Percentiles rank a stretch among this genome's conserved stretches.
phyloP scores from a whole-genome alignment of 2,329 filamentous ascomycete genomes.

The Trichothecium sympodiale region DNA sequence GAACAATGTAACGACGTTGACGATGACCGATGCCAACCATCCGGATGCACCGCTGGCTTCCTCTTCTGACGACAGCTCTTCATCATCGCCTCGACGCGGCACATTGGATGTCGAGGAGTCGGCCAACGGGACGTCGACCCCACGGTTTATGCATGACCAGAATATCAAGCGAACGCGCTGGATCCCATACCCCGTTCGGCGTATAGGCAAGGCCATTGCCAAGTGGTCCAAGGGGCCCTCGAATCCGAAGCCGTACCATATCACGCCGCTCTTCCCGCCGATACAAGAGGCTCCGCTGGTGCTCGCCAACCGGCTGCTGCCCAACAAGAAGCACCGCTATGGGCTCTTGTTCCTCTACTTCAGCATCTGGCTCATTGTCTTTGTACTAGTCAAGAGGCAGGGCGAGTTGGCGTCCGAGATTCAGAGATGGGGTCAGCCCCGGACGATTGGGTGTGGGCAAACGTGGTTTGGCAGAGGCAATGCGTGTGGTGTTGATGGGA shows the following conservation, averaged over 20 bases:
- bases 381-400: conserved; percentile 55
- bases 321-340: conserved; percentile 46
- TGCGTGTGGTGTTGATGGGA: conserved; percentile 62
- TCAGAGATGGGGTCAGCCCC: conserved; percentile 54
- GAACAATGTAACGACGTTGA: conserved; percentile 1
- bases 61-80: background rate
- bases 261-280: conserved; percentile 50
- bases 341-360: conserved; percentile 49
- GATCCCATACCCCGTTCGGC: conserved; percentile 46
- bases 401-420: conserved; percentile 51
- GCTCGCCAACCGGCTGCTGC: conserved; percentile 51
- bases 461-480: conserved; percentile 64
- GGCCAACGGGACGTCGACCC: conserved; percentile 32
- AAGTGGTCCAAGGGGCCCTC: conserved; percentile 46
- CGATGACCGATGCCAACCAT: conserved; percentile 17
- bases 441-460: conserved; percentile 53
- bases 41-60: conserved; percentile 30
- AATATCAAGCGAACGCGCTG: conserved; percentile 39
- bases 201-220: conserved; percentile 26
- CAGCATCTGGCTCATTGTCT: conserved; percentile 57
- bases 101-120: conserved; percentile 34
- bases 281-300: conserved; percentile 57
- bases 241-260: conserved; percentile 34
- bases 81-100: background rate
- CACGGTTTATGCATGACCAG: conserved; percentile 49